Conservation (phyloP, 768 basidiomycete genomes). For the Tulasnella sp. region DNA sequence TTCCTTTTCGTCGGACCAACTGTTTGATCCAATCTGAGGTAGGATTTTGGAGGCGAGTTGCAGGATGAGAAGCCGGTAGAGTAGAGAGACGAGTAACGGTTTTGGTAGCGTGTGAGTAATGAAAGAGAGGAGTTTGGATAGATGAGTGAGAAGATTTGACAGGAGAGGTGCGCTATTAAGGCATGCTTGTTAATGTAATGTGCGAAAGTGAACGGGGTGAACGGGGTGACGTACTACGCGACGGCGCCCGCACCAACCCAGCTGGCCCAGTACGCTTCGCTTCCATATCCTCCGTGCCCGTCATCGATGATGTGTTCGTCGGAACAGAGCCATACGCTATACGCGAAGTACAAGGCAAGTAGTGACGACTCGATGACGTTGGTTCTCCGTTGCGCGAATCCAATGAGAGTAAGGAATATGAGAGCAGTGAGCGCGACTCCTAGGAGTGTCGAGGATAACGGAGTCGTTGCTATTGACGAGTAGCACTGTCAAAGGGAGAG, state of each 20-base stretch:
- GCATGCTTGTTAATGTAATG: not conserved
- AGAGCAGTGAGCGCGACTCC: conserved; percentile 88
- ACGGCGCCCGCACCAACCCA: conserved; percentile 34
- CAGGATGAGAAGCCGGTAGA: conserved; percentile 77
- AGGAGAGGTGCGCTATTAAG: conserved; percentile 59
- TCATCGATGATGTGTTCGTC: conserved; percentile 27
- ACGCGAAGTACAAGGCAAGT: conserved; percentile 84
- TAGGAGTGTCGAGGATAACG: conserved; percentile 84
- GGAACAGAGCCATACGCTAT: conserved; percentile 82
- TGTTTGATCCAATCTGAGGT: conserved; percentile 80
- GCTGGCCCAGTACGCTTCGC: conserved; percentile 25
- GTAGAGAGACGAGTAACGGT: conserved; percentile 70
- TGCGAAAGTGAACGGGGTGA: not conserved
- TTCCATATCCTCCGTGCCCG: conserved; percentile 37
- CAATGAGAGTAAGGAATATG: conserved; percentile 88
- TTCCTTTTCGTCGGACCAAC: conserved; percentile 68
- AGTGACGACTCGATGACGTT: conserved; percentile 92
- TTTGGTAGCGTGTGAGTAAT: conserved; percentile 84
- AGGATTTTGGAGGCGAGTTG: conserved; percentile 82
- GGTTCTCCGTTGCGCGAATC: conserved; percentile 83
- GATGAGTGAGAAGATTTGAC: conserved; percentile 77
- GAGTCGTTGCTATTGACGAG: conserved; percentile 54
- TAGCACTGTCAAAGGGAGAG: not conserved
- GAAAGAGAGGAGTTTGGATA: conserved; percentile 78
- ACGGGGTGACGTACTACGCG: conserved; percentile 21